Base-by-base conservation (phyloP, 192 early-diverging fungal genomes). In the Coemansia sp. region DNA sequence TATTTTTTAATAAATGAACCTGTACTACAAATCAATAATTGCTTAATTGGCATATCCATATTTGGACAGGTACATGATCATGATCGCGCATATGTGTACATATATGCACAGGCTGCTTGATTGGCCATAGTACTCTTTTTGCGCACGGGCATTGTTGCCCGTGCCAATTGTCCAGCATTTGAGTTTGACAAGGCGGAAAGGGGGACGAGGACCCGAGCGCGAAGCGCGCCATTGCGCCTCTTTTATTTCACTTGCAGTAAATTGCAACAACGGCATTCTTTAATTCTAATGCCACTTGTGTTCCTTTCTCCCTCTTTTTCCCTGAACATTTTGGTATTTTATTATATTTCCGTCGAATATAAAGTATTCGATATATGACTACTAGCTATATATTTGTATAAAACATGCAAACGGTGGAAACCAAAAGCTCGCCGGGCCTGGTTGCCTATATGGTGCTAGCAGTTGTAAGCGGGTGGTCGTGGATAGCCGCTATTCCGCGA, bases 401-500 rank as follows among this genome's bases (percentile, higher is more conserved):
- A 28, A 21, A 26, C 5, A 53, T 53, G 51, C 51, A 53, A 14
- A 21, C 7, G 12, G 12, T 26, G 25, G 51, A 53, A 23, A 22
- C 51, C 22, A 53, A 53, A 26, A 11, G 42, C 40, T 21, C 48
- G n/a, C 12, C 60, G 15, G 60, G 60, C 4, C 36, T 40, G 22
- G 34, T 52, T 9, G 51, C 49, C 1, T 28, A 21, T 37, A 28
- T 17, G 34, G 6, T 62, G 19, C 20, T 40, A 22, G 26, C 28
- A 14, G 36, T 19, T 9, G 22, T 52, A 12, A 28, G 34, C 49
- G 31, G 66, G 20, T 72, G 63, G 63, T 57, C 67, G 8, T 73
- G 70, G 64, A 28, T 59, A 11, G 48, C 50, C 10, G 47, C 66
- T 23, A 52, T 66, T 20, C 71, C 76, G 12, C 70, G 76, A 1